These are phyloP conservation scores for Pseudevernia furfuracea DNA, from an alignment of 495 filamentous ascomycete species.

Conservation along the genomic window DNA sequence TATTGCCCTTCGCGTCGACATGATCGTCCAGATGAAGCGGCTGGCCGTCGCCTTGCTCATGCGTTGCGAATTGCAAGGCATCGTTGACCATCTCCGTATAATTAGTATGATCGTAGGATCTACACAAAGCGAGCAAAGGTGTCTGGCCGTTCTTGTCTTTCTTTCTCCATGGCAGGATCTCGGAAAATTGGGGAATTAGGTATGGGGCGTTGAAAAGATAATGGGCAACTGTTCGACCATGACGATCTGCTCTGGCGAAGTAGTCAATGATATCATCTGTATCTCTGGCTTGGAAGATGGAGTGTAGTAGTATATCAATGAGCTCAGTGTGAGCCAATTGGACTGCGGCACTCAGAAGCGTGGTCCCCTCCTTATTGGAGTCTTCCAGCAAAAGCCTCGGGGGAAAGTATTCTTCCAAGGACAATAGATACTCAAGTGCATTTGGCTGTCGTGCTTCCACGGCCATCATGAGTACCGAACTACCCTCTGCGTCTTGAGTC, in stretches of 20 bases:
- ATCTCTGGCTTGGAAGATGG: conserved; percentile 47
- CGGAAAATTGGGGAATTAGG: conserved; percentile 65
- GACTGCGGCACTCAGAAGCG: conserved; percentile 85
- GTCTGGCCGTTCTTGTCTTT: conserved; percentile 96
- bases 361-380: conserved; percentile 79
- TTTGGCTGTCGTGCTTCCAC: conserved; percentile 66
- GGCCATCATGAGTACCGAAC: conserved; percentile 95
- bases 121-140: conserved; percentile 85
- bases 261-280: conserved; percentile 53
- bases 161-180: conserved; percentile 75
- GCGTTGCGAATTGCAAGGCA: conserved; percentile 66
- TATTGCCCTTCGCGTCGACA: conserved; percentile 88
- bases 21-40: conserved; percentile 88
- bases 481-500: conserved; percentile 71
- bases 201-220: conserved; percentile 92
- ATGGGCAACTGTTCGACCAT: conserved; percentile 84
- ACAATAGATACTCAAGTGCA: conserved; percentile 69
- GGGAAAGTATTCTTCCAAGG: conserved; percentile 64
- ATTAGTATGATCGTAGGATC: conserved; percentile 87
- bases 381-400: conserved; percentile 65
- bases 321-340: conserved; percentile 71
- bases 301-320: conserved; percentile 67
- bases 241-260: conserved; percentile 64
- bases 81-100: conserved; percentile 79
- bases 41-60: conserved; percentile 65